A percentile compares a stretch with the other conserved stretches of the same genome.
Evolutionary conservation across 139 green algal species (phyloP).

Genomic region (Chlorella vulgaris): DNA sequence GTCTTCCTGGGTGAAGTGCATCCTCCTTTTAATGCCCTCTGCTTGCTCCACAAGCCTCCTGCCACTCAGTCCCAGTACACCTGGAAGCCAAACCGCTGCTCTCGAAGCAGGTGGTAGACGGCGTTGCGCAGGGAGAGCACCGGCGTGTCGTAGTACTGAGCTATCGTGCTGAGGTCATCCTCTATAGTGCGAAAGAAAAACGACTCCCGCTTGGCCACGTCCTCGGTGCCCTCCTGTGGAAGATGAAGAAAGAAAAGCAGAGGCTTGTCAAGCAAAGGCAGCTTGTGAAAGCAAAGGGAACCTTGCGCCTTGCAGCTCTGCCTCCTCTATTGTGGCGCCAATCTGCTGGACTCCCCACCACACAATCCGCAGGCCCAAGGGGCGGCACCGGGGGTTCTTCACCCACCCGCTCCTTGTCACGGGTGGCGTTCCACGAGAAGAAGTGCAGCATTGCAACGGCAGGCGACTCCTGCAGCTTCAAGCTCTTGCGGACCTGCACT

Average conservation of each 20-base stretch:
- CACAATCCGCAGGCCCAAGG: no score
- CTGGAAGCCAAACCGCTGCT: constrained; percentile 21
- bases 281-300: no score
- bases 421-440: constrained; percentile 25
- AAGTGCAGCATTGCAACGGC: constrained; percentile 33
- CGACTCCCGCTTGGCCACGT: background rate
- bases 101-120: constrained; percentile 15
- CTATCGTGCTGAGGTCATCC: constrained; percentile 13
- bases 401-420: constrained; percentile 14
- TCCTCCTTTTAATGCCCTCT: no score
- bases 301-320: no score
- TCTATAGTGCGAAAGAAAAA: constrained; percentile 27
- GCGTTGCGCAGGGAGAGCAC: constrained; percentile 33
- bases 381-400: no score
- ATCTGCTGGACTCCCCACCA: no score
- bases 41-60: no score
- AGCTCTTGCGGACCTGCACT: constrained; percentile 14
- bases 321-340: no score
- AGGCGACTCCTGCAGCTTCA: constrained; percentile 16
- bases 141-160: constrained; percentile 21
- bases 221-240: background rate
- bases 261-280: background rate
- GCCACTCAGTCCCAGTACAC: no score
- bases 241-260: no score
- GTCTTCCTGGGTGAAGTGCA: no score